Conservation (phyloP, 1,139 yeast species). For the Protomyces gravidus region DNA sequence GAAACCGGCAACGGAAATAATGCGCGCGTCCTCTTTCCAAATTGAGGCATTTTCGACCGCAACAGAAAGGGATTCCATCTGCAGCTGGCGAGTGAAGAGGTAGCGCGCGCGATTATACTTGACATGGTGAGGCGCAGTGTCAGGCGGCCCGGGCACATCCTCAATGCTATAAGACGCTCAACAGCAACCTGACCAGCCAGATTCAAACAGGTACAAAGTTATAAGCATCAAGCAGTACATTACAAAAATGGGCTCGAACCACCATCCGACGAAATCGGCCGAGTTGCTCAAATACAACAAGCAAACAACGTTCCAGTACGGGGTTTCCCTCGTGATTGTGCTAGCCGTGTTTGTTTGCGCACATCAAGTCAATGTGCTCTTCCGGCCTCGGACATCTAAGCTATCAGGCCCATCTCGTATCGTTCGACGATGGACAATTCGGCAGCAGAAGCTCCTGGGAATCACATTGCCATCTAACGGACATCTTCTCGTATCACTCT, state of each 20-base stretch:
- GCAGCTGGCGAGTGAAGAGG: no score
- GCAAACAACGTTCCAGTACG: background rate
- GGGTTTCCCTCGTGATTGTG: background rate
- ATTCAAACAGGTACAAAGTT: no score
- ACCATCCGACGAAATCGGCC: background rate
- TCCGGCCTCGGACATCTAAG: background rate
- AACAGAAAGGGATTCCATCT: background rate
- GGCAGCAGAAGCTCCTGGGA: background rate
- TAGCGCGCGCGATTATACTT: no score
- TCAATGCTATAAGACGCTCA: no score
- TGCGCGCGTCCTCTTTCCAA: no score
- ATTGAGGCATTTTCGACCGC: background rate
- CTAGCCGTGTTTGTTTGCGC: background rate
- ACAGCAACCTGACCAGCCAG: no score
- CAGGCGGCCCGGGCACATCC: no score
- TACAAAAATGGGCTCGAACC: background rate
- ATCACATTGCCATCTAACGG: background rate
- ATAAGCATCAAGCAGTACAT: no score
- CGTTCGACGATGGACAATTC: background rate
- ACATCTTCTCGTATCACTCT: background rate
- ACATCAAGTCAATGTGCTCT: background rate
- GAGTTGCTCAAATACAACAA: background rate
- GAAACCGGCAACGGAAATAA: no score
- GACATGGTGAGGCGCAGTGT: no score
- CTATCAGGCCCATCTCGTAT: background rate